Evolutionary conservation across 1,284 basidiomycete species (phyloP), one percentile per base, ranked within the genome.

Genomic region (Neotropicomus parvogracilis): DNA sequence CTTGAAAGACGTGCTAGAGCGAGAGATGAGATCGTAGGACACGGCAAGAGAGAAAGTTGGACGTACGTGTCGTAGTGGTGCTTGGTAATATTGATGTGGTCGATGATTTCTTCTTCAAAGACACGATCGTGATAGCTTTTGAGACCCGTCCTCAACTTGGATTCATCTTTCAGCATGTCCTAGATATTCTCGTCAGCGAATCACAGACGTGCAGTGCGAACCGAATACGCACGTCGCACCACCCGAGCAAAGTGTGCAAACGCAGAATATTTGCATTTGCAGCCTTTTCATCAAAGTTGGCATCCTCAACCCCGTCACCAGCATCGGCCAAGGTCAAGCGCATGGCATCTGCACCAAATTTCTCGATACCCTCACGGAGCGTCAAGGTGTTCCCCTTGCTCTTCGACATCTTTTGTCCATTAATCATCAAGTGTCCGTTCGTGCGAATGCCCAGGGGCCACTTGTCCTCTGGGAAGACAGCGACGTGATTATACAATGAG

Each of bases 391-490:
- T 93, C 13, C 92, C 97, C 38, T 91, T 97, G 69, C 89, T 91
- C 81, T 99, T 98, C 50, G 84, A 87, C 97, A 99, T 99, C 78
- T 99, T 99, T 76, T 95, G 89, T 31, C 95, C 95, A 70, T 99
- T 99, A 66, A 99, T 72, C 89, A 95, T 90, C 72, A 99, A 71
- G 66, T 99, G 97, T 0, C 97, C 97, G 66, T 99, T 99, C 49
- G 89, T 87, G 26, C 97, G 86, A 77, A 99, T 92, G 57, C 89
- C 85, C 55, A 80, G 63, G 1, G 97, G 97, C 91, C 91, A 95
- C 70, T 95, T 92, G 62, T 93, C 80, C 68, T 94, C 91, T 37
- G 90, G 82, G 82, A 99, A 98, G 41, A 99, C 71, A 4, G 97
- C 95, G 21, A 90, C 84, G 70, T 99, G 97, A 63, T 86, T 88